These are phyloP conservation scores for Neofusicoccum laricinum DNA, from an alignment of 2,329 filamentous ascomycete genomes.

Conservation along the genomic window DNA sequence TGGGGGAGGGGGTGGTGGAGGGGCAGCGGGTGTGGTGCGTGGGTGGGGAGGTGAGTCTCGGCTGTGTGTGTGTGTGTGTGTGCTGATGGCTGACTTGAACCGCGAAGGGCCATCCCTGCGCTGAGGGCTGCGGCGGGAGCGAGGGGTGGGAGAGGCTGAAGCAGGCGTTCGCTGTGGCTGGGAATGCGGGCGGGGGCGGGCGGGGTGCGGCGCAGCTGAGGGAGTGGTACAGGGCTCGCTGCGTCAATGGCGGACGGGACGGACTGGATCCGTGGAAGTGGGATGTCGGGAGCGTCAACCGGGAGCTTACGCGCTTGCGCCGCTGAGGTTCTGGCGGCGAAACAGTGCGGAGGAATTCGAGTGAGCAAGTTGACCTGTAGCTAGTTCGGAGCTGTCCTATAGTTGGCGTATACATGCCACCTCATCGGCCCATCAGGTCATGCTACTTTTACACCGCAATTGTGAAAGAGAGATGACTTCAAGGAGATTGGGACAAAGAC, in stretches of 20 bases:
- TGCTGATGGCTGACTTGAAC: background rate
- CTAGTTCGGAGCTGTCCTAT: too few relatives aligned
- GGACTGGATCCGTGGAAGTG: background rate
- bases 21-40: background rate
- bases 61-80: too few relatives aligned
- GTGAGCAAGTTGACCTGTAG: too few relatives aligned
- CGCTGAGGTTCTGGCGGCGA: too few relatives aligned
- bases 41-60: background rate
- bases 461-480: too few relatives aligned
- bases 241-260: background rate
- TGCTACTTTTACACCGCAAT: too few relatives aligned
- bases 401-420: too few relatives aligned
- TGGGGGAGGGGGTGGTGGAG: background rate
- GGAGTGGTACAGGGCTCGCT: background rate
- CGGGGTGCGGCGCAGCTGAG: background rate
- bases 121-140: background rate
- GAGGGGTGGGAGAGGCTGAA: background rate
- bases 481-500: too few relatives aligned
- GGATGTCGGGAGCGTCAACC: background rate
- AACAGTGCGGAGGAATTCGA: too few relatives aligned
- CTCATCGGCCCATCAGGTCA: too few relatives aligned
- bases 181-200: background rate
- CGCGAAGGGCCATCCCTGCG: background rate
- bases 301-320: slow-evolving; percentile 14
- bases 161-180: background rate